Evolutionary conservation across 345 rosid genomes (phyloP).

Genomic region (Aegle marmelos): DNA sequence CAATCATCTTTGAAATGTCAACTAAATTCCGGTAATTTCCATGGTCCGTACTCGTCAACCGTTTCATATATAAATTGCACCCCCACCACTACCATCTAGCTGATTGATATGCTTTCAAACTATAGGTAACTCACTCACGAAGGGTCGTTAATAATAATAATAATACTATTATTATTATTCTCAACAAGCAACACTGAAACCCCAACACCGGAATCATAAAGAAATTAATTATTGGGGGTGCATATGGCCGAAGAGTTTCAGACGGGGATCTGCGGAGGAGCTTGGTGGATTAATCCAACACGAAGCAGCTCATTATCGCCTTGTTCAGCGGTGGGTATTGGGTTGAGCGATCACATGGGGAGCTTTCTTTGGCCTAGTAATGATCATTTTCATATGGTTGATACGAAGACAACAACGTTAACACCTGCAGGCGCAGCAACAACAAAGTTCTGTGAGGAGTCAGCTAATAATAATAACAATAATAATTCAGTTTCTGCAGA

Average conservation of each 20-base stretch:
- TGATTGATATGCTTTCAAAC: neutral
- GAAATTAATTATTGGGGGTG: neutral
- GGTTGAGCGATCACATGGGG: conserved; percentile 13
- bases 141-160: too few species aligned
- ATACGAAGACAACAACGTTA: conserved; percentile 21
- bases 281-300: conserved; percentile 56
- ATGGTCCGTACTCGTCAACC: conserved; percentile 26
- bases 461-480: neutral
- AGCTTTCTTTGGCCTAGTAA: conserved; percentile 28
- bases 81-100: neutral
- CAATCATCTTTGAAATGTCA: conserved; percentile 51
- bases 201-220: neutral
- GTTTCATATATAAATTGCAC: conserved; percentile 36
- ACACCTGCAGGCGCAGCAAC: neutral
- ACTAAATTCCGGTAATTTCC: conserved; percentile 41
- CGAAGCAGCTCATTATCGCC: conserved; percentile 40
- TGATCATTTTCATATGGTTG: conserved; percentile 20
- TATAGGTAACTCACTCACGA: neutral
- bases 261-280: conserved; percentile 51
- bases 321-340: conserved; percentile 25
- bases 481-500: conserved; percentile 17
- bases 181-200: neutral
- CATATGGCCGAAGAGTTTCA: conserved; percentile 76
- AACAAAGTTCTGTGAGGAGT: conserved; percentile 28
- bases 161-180: too few species aligned